Base-by-base conservation (phyloP, 2,329 filamentous ascomycete genomes). In the Monosporascus sp. region DNA sequence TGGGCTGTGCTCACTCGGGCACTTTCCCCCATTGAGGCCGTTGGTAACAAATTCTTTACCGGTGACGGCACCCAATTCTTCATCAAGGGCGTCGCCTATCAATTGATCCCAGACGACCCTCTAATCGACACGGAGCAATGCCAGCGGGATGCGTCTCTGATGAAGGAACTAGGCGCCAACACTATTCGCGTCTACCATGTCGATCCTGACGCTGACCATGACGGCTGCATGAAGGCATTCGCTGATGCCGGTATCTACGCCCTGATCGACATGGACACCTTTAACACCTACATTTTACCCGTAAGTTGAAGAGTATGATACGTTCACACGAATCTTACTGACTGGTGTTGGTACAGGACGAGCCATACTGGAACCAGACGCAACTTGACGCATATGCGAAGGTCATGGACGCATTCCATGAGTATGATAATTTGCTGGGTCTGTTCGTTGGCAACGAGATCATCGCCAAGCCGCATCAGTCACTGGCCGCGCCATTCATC, bases 401-500 rank as follows among this genome's bases (percentile, higher is more conserved):
- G 50, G 88, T 92, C 60, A 82, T 94, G 76, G 90, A 95, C 66
- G 79, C 82, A 37, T 93, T 94, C 70, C 81, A 87, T 45, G 71
- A 78, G 48, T 96, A 87, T 68, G 81, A 91, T 71, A 96, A 96
- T 68, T 79, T 88, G 1, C 83, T 91, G 11, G 91, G 89, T 46
- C 88, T 94, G 69, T 93, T 95, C 63, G 80, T 96, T 55, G 92
- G 91, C 59, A 96, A 96, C 66, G 91, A 96, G 70, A 87, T 94
- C 55, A 84, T 96, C 63, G 87, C 86, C 41, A 76, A 74, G 46
- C 72, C 74, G 55, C 76, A 78, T 58, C 77, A 83, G 64, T 84
- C 81, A 40, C 65, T 72, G 26, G 87, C 87, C 35, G 90, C 90
- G 8, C 89, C 91, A 2, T 96, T 86, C 68, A 84, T 95, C 73